Conservation (phyloP, 169 alveolate genomes). For the Plasmodium relictum region DNA sequence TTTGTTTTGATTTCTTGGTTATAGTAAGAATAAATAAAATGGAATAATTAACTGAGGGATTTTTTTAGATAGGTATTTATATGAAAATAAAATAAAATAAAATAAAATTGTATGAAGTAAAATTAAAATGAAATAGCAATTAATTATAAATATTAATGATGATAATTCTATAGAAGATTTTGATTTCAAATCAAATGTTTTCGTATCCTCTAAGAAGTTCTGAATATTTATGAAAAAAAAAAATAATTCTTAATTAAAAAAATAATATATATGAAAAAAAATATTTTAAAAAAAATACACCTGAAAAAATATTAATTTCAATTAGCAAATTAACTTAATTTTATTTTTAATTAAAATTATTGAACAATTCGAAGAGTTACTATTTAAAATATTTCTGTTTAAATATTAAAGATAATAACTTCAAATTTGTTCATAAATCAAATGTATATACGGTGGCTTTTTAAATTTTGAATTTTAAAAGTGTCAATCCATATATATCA, state of each 20-base stretch:
- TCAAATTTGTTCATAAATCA: slow-evolving; percentile 77
- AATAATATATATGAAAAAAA: neutral
- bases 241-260: slow-evolving; percentile 15
- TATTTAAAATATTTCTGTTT: slow-evolving; percentile 31
- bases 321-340: too few relatives aligned
- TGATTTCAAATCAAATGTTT: slow-evolving; percentile 71
- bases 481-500: slow-evolving; percentile 79
- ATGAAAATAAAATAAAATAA: too few relatives aligned
- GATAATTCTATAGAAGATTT: slow-evolving; percentile 45
- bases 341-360: too few relatives aligned
- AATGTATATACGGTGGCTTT: slow-evolving; percentile 79
- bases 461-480: slow-evolving; percentile 64
- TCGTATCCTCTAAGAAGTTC: slow-evolving; percentile 74
- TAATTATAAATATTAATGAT: slow-evolving; percentile 56
- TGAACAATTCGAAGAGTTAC: slow-evolving; percentile 78
- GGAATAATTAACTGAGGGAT: too few relatives aligned
- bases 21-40: too few relatives aligned
- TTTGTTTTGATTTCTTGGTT: too few relatives aligned
- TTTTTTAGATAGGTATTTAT: too few relatives aligned
- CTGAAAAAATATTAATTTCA: neutral
- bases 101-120: too few relatives aligned
- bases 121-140: too few relatives aligned
- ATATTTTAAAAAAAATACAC: neutral
- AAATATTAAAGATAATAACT: slow-evolving; percentile 45
- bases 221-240: slow-evolving; percentile 23